Conservation (phyloP, 2,329 filamentous ascomycete species). For the Beauveria scarabaeidicola region DNA sequence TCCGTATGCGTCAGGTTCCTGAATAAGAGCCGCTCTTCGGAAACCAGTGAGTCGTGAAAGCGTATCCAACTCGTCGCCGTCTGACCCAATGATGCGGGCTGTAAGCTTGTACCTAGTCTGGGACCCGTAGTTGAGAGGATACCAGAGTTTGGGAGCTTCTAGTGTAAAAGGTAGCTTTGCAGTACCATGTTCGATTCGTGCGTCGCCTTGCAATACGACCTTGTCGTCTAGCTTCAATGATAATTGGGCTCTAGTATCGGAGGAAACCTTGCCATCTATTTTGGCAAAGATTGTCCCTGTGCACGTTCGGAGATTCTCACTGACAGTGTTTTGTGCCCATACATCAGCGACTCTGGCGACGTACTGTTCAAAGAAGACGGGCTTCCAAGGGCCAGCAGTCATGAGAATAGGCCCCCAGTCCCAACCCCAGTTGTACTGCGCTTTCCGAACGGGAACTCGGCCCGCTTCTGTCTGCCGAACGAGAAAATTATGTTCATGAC, state of each 20-base stretch:
- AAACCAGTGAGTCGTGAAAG: conserved; percentile 55
- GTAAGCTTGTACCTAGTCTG: conserved; percentile 60
- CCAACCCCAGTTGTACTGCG: conserved; percentile 65
- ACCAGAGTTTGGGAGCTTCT: conserved; percentile 57
- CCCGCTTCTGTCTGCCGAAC: conserved; percentile 15
- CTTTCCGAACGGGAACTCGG: conserved; percentile 46
- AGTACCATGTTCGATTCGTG: background rate
- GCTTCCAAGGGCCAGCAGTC: conserved; percentile 58
- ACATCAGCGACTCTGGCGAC: conserved; percentile 50
- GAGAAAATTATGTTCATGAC: conserved; percentile 37
- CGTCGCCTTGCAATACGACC: conserved; percentile 13
- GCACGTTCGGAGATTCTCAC: conserved; percentile 28
- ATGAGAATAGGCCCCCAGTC: conserved; percentile 60
- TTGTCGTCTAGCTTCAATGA: conserved; percentile 17
- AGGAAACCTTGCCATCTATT: conserved; percentile 24
- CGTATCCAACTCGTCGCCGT: conserved; percentile 36
- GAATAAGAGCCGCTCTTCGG: conserved; percentile 49
- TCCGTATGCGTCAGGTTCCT: conserved; percentile 50
- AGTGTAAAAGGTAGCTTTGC: conserved; percentile 1
- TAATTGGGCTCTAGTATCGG: conserved; percentile 18
- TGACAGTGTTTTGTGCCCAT: conserved; percentile 31
- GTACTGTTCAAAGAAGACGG: conserved; percentile 58
- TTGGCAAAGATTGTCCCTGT: conserved; percentile 29
- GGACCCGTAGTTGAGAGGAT: conserved; percentile 59
- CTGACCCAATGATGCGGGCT: conserved; percentile 39